phyloP scores from a whole-genome alignment of 1,284 basidiomycete species.

The Naganishia cerealis region DNA sequence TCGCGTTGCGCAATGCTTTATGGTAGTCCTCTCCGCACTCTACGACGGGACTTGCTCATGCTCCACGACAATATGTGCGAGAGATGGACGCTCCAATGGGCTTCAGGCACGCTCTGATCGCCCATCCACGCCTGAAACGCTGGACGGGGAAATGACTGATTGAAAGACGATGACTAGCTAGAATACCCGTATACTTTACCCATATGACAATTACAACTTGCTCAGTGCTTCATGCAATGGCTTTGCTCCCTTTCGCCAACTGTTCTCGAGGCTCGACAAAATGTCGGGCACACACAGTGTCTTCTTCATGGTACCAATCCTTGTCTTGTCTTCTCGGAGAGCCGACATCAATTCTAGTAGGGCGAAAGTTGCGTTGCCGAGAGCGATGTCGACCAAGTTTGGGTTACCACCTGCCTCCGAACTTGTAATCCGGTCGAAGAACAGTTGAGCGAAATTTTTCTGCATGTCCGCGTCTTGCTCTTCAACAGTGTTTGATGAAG shows the following conservation, averaged over 20 bases:
- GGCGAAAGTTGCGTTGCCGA: constrained; percentile 71
- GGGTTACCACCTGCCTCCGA: constrained; percentile 48
- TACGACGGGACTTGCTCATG: too few relatives aligned
- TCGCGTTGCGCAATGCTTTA: too few relatives aligned
- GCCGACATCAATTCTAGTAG: constrained; percentile 73
- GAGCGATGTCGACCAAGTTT: constrained; percentile 62
- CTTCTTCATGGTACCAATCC: constrained; percentile 57
- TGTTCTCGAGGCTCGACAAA: constrained; percentile 45
- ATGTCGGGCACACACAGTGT: constrained; percentile 61
- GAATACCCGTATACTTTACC: too few relatives aligned
- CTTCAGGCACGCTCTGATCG: too few relatives aligned
- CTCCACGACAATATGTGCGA: too few relatives aligned
- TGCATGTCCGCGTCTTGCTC: constrained; percentile 62
- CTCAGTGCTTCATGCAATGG: constrained; percentile 48
- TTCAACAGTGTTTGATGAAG: constrained; percentile 61
- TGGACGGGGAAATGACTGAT: too few relatives aligned
- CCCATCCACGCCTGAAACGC: too few relatives aligned
- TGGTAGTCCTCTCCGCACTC: too few relatives aligned
- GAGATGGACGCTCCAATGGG: too few relatives aligned
- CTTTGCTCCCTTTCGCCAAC: constrained; percentile 50
- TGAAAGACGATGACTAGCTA: too few relatives aligned
- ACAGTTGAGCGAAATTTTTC: constrained; percentile 60
- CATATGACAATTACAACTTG: constrained; percentile 17
- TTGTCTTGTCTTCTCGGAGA: constrained; percentile 57
- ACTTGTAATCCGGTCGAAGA: constrained; percentile 60